These are phyloP conservation scores for Blepharisma japonicum DNA, from an alignment of 73 alveolate species.

Conservation along the genomic window DNA sequence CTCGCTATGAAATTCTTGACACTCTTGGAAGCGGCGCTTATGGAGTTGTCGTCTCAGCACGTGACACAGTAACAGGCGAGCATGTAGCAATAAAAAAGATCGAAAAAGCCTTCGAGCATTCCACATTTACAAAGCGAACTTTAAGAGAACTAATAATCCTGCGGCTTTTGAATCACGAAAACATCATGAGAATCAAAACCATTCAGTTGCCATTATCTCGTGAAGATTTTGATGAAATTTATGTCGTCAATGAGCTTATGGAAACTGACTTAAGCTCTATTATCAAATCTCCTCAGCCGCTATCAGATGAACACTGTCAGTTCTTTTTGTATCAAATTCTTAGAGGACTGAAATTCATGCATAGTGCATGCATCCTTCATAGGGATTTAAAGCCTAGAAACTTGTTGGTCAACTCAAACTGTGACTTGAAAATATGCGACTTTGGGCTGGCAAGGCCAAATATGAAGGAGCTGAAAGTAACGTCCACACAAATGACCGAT, in stretches of 20 bases:
- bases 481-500: conserved; percentile 62
- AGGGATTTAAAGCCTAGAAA: conserved; percentile 91
- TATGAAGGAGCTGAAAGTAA: conserved; percentile 45
- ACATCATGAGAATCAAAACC: conserved; percentile 57
- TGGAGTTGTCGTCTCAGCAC: conserved; percentile 49
- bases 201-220: conserved; percentile 61
- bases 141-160: conserved; percentile 72
- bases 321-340: conserved; percentile 90
- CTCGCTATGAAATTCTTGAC: conserved; percentile 12
- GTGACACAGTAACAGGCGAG: conserved; percentile 48
- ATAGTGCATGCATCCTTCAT: conserved; percentile 87
- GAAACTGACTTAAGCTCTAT: conserved; percentile 94
- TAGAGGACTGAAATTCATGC: conserved; percentile 91
- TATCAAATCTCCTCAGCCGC: conserved; percentile 85
- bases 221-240: conserved; percentile 75
- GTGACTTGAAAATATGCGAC: conserved; percentile 93
- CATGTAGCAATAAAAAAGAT: conserved; percentile 73
- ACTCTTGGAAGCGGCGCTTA: conserved; percentile 38
- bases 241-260: conserved; percentile 92
- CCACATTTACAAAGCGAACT: conserved; percentile 73
- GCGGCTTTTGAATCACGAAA: conserved; percentile 66
- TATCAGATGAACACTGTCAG: conserved; percentile 91
- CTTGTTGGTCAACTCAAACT: conserved; percentile 81
- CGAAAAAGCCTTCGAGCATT: conserved; percentile 86
- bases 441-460: conserved; percentile 87